Evolutionary conservation across 192 early-diverging fungal species (phyloP).

Genomic region (Backusella westeae): DNA sequence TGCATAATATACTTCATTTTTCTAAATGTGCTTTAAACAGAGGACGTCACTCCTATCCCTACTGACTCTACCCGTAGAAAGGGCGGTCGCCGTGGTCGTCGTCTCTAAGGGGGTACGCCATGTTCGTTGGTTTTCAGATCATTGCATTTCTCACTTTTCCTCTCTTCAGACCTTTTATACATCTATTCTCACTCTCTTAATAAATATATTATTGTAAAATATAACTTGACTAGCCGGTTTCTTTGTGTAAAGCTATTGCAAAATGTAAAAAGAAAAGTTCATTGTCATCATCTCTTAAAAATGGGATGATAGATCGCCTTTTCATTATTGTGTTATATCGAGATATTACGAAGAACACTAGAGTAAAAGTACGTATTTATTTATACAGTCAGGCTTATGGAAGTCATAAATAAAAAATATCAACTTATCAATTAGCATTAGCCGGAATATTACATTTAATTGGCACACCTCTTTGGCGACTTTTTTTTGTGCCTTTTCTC

Average conservation of each 20-base stretch:
- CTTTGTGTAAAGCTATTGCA: background rate
- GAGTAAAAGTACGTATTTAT: too few relatives aligned
- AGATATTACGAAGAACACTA: too few relatives aligned
- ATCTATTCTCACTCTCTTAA: background rate
- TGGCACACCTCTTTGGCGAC: too few relatives aligned
- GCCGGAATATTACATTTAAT: too few relatives aligned
- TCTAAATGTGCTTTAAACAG: slow-evolving; percentile 36
- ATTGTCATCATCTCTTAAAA: too few relatives aligned
- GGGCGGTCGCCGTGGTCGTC: slow-evolving; percentile 99
- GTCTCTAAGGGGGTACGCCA: slow-evolving; percentile 61
- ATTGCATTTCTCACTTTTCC: background rate
- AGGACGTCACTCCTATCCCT: slow-evolving; percentile 98
- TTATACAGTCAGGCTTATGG: too few relatives aligned
- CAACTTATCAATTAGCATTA: too few relatives aligned
- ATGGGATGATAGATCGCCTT: too few relatives aligned
- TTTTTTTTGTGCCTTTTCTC: too few relatives aligned
- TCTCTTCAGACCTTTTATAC: background rate
- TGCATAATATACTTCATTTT: slow-evolving; percentile 12
- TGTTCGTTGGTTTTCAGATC: background rate
- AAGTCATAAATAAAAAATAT: too few relatives aligned
- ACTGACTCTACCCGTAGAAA: slow-evolving; percentile 98
- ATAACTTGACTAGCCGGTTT: background rate
- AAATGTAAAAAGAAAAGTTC: too few relatives aligned
- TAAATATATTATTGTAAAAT: background rate
- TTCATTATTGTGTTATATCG: too few relatives aligned